Evolutionary conservation across 176 grass and related monocot genomes (phyloP).

Genomic region (Avena eriantha): DNA sequence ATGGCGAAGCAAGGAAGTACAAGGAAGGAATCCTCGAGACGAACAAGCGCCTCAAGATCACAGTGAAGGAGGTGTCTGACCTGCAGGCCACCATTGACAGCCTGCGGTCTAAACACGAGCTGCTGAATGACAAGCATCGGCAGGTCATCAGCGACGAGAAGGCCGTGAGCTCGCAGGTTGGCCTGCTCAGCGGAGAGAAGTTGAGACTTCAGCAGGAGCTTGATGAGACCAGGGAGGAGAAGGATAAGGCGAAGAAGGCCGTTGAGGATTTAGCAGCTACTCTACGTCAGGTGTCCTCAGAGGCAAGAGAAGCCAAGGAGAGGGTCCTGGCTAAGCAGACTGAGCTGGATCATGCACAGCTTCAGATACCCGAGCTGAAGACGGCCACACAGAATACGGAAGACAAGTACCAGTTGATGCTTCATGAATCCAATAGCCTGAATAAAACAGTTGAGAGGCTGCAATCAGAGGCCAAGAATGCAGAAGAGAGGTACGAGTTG

Average conservation of each 20-base stretch:
- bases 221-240: slow-evolving; percentile 53
- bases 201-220: slow-evolving; percentile 55
- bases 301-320: slow-evolving; percentile 76
- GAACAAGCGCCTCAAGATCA: slow-evolving; percentile 41
- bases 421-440: slow-evolving; percentile 47
- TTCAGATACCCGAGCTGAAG: slow-evolving; percentile 62
- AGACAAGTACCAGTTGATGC: slow-evolving; percentile 52
- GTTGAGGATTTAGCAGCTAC: slow-evolving; percentile 62
- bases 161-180: slow-evolving; percentile 37
- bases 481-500: slow-evolving; percentile 52
- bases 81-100: slow-evolving; percentile 44
- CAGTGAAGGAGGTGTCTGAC: slow-evolving; percentile 15
- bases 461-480: slow-evolving; percentile 46
- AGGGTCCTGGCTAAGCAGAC: slow-evolving; percentile 56
- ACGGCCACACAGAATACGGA: slow-evolving; percentile 40
- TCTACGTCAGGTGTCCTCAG: slow-evolving; percentile 63
- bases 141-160: slow-evolving; percentile 45
- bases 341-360: slow-evolving; percentile 53
- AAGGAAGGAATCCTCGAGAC: slow-evolving; percentile 51
- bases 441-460: slow-evolving; percentile 22
- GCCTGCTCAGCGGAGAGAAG: slow-evolving; percentile 51
- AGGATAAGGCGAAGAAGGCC: slow-evolving; percentile 66
- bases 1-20: slow-evolving; percentile 49
- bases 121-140: slow-evolving; percentile 39
- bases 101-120: slow-evolving; percentile 49